phyloP scores from a whole-genome alignment of 352 stramenopile genomes.

The Phytophthora pluvialis region DNA sequence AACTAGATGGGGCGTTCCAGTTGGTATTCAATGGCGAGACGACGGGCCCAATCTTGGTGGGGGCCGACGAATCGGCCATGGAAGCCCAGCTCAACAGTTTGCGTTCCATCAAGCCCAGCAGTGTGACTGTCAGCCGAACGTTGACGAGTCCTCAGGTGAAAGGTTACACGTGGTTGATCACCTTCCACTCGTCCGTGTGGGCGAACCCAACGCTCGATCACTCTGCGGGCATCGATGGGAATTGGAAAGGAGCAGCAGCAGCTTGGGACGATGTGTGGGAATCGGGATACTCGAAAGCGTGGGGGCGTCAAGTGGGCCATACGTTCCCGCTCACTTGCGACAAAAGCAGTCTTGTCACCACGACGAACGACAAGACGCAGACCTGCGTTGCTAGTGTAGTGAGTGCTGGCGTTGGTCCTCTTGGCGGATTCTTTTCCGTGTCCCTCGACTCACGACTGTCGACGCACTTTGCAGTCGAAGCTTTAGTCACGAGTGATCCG shows the following conservation, averaged over 20 bases:
- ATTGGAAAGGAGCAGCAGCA: slow-evolving; percentile 89
- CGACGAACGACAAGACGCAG: slow-evolving; percentile 57
- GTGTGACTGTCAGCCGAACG: slow-evolving; percentile 58
- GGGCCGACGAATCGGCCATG: slow-evolving; percentile 80
- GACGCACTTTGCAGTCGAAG: slow-evolving; percentile 2
- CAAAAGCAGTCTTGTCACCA: slow-evolving; percentile 63
- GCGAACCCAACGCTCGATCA: slow-evolving; percentile 90
- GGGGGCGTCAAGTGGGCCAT: slow-evolving; percentile 96
- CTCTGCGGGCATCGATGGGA: slow-evolving; percentile 82
- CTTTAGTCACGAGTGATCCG: not conserved
- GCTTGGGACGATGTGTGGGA: slow-evolving; percentile 92
- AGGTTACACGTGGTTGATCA: slow-evolving; percentile 92
- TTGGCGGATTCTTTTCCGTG: slow-evolving; percentile 93
- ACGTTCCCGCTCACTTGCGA: slow-evolving; percentile 68
- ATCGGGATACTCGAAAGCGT: slow-evolving; percentile 94
- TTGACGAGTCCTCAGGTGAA: slow-evolving; percentile 66
- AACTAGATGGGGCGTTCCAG: slow-evolving; percentile 92
- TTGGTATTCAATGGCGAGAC: slow-evolving; percentile 93
- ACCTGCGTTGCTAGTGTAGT: slow-evolving; percentile 37
- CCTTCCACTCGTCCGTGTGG: slow-evolving; percentile 94
- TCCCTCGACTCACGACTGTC: slow-evolving; percentile 81
- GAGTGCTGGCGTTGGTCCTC: slow-evolving; percentile 70
- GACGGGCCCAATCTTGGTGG: slow-evolving; percentile 90
- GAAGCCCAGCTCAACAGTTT: slow-evolving; percentile 93
- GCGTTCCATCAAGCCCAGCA: slow-evolving; percentile 91